Evolutionary conservation across 805 yeast genomes (phyloP), one percentile per base, ranked within the genome.

Genomic region (Saturnispora diversa): DNA sequence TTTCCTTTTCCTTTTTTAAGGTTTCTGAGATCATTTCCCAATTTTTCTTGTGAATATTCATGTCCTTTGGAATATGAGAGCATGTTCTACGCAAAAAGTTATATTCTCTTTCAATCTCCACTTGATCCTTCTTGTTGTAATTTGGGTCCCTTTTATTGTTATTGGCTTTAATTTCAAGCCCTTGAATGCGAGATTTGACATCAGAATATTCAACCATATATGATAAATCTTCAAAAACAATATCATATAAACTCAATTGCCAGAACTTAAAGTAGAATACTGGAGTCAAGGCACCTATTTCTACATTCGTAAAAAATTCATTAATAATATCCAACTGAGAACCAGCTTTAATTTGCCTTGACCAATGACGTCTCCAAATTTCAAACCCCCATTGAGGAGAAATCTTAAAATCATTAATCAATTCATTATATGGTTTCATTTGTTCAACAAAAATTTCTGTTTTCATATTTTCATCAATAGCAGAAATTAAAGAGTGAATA

Each of bases 221-320:
- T 2, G 74, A 53, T 1, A 53, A 48, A 6, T 62, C 60, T 2
- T 74, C 69, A 53, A 60, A 80, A 44, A 73, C 71, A 24, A 87
- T 73, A 51, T 87, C 95, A 52, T 81, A 78, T 6, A 85, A 60
- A 0, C 80, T 70, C 25, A 82, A 63, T 45, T 67, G 74, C 96
- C 95, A 88, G 50, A 87, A 88, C 1, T 71, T 63, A 2, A 65
- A 60, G 51, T 70, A 84, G 22, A 85, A 60, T 0, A 64, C 66
- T 11, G 59, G 53, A 2, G 64, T 50, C 2, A 77, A 37, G 7
- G 47, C 26, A 0, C 50, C 31, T 52, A 59, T 53, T n/a, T 57
- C 47, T 10, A 52, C 31, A 3, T 39, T 19, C 2, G 50, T 42
- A 10, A 54, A 17, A 6, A 48, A 35, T 2, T 39, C 28, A 3